These are phyloP conservation scores for Nemania sp. DNA, from an alignment of 2,329 filamentous ascomycete genomes.

Conservation along the genomic window DNA sequence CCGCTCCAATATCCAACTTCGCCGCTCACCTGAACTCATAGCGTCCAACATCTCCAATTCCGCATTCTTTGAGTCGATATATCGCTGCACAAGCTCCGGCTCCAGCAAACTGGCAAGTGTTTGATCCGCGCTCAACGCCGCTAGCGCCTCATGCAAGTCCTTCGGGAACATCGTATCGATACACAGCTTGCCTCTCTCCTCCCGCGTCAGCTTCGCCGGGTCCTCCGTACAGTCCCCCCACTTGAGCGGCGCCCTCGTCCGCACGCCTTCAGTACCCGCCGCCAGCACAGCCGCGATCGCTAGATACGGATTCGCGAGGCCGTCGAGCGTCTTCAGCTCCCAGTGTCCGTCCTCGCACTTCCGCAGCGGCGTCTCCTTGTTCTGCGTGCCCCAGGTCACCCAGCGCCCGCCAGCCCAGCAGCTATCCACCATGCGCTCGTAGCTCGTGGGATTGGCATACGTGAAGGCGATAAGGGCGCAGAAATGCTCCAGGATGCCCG, in stretches of 20 bases:
- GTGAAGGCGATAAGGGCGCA: slow-evolving; percentile 76
- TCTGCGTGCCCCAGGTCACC: slow-evolving; percentile 85
- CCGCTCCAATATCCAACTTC: too few species aligned
- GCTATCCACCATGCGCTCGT: slow-evolving; percentile 74
- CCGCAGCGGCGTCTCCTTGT: slow-evolving; percentile 80
- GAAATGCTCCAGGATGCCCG: slow-evolving; percentile 75
- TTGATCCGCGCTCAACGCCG: slow-evolving; percentile 66
- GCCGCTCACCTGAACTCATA: slow-evolving; percentile 54
- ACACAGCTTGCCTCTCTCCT: slow-evolving; percentile 62
- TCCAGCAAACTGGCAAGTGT: slow-evolving; percentile 62
- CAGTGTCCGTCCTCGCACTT: slow-evolving; percentile 75
- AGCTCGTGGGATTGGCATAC: slow-evolving; percentile 74
- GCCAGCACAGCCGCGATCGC: slow-evolving; percentile 71
- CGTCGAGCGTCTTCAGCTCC: slow-evolving; percentile 85
- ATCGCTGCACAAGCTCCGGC: slow-evolving; percentile 65
- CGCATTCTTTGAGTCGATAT: slow-evolving; percentile 67
- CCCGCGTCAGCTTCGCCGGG: slow-evolving; percentile 61
- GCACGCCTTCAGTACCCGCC: slow-evolving; percentile 66
- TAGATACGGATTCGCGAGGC: slow-evolving; percentile 81
- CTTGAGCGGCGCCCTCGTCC: slow-evolving; percentile 51
- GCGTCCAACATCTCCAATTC: slow-evolving; percentile 64
- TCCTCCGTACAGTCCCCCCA: slow-evolving; percentile 67
- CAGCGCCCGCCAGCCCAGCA: slow-evolving; percentile 80
- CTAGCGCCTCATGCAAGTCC: slow-evolving; percentile 55
- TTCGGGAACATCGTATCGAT: slow-evolving; percentile 67